Percentiles rank a stretch among this genome's conserved stretches.
phyloP scores from a whole-genome alignment of 2,329 filamentous ascomycete genomes.

The Arthrobotrys pseudoclavata region DNA sequence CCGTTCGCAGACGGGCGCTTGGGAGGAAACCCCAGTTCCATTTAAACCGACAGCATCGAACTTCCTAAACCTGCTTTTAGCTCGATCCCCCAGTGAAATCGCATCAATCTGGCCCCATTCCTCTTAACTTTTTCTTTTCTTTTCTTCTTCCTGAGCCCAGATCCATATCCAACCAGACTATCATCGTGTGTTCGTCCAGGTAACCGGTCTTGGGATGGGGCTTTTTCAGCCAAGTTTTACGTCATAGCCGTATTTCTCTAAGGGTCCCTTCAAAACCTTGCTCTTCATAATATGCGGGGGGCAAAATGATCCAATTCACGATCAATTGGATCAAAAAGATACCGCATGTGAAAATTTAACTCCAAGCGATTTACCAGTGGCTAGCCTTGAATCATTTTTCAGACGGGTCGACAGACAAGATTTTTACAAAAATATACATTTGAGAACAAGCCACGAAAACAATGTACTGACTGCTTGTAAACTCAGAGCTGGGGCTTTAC shows the following conservation, averaged over 20 bases:
- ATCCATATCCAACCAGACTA: no score
- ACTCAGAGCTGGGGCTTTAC: no score
- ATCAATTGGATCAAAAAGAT: neutral
- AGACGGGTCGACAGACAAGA: no score
- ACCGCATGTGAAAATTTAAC: neutral
- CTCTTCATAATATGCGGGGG: neutral
- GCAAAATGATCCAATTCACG: neutral
- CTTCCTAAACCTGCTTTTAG: conserved; percentile 33
- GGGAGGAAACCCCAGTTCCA: conserved; percentile 24
- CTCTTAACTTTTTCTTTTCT: neutral
- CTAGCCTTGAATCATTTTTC: no score
- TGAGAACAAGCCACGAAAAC: no score
- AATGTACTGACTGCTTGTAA: no score
- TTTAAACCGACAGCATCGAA: conserved; percentile 55
- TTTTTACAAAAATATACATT: no score
- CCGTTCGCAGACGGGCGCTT: conserved; percentile 37
- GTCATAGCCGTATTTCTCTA: conserved; percentile 34
- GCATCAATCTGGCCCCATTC: conserved; percentile 14
- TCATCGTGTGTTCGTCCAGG: neutral
- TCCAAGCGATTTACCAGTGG: neutral
- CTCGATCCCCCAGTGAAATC: conserved; percentile 10
- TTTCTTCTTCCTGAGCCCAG: neutral
- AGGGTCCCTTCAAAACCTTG: conserved; percentile 4
- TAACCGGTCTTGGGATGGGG: neutral
- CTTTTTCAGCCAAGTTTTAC: conserved; percentile 7